A percentile compares a stretch with the other conserved stretches of the same genome.
These are phyloP conservation scores for Pichia inconspicua DNA, from an alignment of 1,139 yeast species.

Conservation along the genomic window DNA sequence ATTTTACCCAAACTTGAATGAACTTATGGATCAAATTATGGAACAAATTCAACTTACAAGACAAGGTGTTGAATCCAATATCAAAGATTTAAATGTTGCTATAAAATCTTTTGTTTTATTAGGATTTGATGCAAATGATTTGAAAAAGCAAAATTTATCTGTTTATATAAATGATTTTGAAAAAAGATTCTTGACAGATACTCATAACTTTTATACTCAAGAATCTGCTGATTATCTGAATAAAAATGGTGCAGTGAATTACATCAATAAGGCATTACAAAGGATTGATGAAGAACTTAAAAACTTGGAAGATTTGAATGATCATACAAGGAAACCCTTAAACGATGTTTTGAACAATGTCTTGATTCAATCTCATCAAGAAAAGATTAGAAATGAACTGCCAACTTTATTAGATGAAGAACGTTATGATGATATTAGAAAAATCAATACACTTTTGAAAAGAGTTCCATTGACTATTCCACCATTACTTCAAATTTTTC, in stretches of 20 bases:
- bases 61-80: slow-evolving; percentile 67
- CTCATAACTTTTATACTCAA: slow-evolving; percentile 61
- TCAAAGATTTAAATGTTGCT: slow-evolving; percentile 60
- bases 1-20: slow-evolving; percentile 58
- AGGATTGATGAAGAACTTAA: slow-evolving; percentile 77
- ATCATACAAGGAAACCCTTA: slow-evolving; percentile 72
- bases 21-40: slow-evolving; percentile 63
- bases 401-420: slow-evolving; percentile 64
- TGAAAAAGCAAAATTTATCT: slow-evolving; percentile 74
- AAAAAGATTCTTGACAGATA: slow-evolving; percentile 61
- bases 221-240: slow-evolving; percentile 65
- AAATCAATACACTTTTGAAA: slow-evolving; percentile 69
- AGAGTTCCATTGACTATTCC: slow-evolving; percentile 69
- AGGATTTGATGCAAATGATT: slow-evolving; percentile 73
- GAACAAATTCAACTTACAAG: slow-evolving; percentile 72
- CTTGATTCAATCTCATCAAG: slow-evolving; percentile 72
- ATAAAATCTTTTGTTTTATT: slow-evolving; percentile 75
- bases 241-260: slow-evolving; percentile 79
- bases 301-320: slow-evolving; percentile 75
- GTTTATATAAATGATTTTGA: slow-evolving; percentile 81
- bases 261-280: slow-evolving; percentile 77
- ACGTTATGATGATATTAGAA: slow-evolving; percentile 67
- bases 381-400: slow-evolving; percentile 71
- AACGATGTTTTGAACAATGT: slow-evolving; percentile 69
- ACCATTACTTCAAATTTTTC: slow-evolving; percentile 70